phyloP scores from a whole-genome alignment of 441 rosid genomes.

The Raphanus hybrid region DNA sequence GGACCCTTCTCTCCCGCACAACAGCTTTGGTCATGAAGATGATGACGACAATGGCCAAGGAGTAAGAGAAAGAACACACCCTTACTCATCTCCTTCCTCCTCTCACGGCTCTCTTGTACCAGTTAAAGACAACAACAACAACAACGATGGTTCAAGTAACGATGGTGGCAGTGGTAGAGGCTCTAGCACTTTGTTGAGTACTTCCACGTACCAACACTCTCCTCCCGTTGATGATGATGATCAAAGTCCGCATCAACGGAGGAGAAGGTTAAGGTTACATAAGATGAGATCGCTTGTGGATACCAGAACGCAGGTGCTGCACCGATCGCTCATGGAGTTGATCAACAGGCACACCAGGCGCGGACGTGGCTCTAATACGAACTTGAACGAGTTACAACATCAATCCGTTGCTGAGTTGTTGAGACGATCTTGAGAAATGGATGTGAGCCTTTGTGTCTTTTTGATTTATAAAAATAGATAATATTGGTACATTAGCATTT shows the following conservation, averaged over 20 bases:
- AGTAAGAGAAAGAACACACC: slow-evolving; percentile 38
- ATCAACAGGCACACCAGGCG: slow-evolving; percentile 58
- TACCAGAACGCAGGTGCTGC: slow-evolving; percentile 69
- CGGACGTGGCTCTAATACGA: slow-evolving; percentile 62
- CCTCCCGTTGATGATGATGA: slow-evolving; percentile 50
- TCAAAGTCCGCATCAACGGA: slow-evolving; percentile 31
- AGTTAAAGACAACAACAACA: background rate
- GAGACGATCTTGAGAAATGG: slow-evolving; percentile 28
- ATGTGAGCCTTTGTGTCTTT: slow-evolving; percentile 16
- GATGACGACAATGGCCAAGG: slow-evolving; percentile 30
- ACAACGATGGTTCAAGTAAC: background rate
- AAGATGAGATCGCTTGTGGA: slow-evolving; percentile 67
- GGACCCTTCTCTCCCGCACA: slow-evolving; percentile 41
- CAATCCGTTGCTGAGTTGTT: slow-evolving; percentile 27
- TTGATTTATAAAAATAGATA: slow-evolving; percentile 7
- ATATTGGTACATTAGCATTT: slow-evolving; percentile 25
- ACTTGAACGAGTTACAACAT: slow-evolving; percentile 22
- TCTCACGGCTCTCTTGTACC: slow-evolving; percentile 45
- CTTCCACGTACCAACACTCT: slow-evolving; percentile 51
- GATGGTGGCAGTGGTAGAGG: slow-evolving; percentile 51
- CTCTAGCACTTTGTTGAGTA: slow-evolving; percentile 52
- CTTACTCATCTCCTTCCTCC: slow-evolving; percentile 56
- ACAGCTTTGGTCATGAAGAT: slow-evolving; percentile 50
- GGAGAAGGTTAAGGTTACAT: slow-evolving; percentile 21
- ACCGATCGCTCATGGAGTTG: slow-evolving; percentile 70